Conservation (phyloP, 139 green algal species). For the Closterium sp. region DNA sequence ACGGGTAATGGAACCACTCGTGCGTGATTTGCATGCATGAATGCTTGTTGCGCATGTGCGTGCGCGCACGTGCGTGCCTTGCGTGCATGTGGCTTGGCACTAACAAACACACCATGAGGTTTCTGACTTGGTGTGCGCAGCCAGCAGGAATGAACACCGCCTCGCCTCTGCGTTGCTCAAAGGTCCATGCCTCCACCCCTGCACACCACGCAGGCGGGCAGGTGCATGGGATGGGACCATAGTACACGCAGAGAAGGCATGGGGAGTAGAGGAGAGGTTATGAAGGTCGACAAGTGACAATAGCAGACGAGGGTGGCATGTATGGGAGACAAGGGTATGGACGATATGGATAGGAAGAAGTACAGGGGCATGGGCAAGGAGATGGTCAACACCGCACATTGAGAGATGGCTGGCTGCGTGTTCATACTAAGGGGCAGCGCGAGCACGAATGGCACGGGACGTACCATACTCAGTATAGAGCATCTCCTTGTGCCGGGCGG, state of each 20-base stretch:
- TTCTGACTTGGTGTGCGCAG: conserved; percentile 81
- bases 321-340: neutral
- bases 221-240: neutral
- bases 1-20: no score
- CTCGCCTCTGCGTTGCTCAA: conserved; percentile 75
- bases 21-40: no score
- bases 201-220: neutral
- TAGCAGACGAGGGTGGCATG: neutral
- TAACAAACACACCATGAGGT: conserved; percentile 35
- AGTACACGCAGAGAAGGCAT: neutral
- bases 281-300: neutral
- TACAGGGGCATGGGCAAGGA: neutral
- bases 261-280: neutral
- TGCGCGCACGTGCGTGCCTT: neutral
- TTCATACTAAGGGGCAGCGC: no score
- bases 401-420: neutral
- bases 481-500: conserved; percentile 34
- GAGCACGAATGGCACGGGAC: neutral
- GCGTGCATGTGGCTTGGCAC: neutral
- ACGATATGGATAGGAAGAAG: neutral
- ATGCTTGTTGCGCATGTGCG: neutral
- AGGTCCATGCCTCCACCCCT: conserved; percentile 65
- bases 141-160: conserved; percentile 84
- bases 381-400: neutral
- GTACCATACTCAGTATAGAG: conserved; percentile 44